Percentiles rank a stretch among this genome's conserved stretches.
These are phyloP conservation scores for Ophiosphaerella herpotricha DNA, from an alignment of 2,329 filamentous ascomycete genomes.

Conservation along the genomic window DNA sequence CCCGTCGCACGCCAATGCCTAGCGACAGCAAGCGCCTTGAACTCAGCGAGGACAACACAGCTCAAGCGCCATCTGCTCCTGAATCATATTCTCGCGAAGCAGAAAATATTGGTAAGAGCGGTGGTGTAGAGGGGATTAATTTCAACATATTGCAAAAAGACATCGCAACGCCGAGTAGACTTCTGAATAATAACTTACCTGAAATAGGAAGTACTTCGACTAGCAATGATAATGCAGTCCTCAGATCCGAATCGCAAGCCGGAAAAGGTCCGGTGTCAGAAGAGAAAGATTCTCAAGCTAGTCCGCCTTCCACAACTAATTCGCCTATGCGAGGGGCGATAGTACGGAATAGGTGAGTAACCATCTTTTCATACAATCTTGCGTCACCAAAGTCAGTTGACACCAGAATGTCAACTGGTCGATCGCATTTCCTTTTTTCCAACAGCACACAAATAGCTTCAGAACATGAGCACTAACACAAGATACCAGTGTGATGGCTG, in stretches of 20 bases:
- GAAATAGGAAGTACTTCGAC: constrained; percentile 4
- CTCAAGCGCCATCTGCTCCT: constrained; percentile 2
- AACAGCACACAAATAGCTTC: too few relatives aligned
- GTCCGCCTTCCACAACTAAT: background rate
- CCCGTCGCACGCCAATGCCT: constrained; percentile 17
- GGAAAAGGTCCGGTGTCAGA: constrained; percentile 17
- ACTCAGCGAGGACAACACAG: constrained; percentile 1
- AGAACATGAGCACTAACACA: background rate
- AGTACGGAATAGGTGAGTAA: background rate
- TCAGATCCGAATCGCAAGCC: constrained; percentile 11
- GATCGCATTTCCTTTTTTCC: too few relatives aligned
- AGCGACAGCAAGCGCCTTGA: constrained; percentile 19
- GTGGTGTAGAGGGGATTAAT: constrained; percentile 19
- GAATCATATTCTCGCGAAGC: constrained; percentile 16
- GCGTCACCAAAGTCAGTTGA: too few relatives aligned
- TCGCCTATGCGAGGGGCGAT: constrained; percentile 1
- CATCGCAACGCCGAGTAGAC: constrained; percentile 15
- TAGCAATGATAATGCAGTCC: constrained; percentile 1
- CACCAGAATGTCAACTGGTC: too few relatives aligned
- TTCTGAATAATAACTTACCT: constrained; percentile 13
- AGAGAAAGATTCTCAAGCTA: constrained; percentile 6
- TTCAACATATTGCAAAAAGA: constrained; percentile 15
- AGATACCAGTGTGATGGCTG: background rate
- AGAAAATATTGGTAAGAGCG: constrained; percentile 17
- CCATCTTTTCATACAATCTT: too few relatives aligned